Evolutionary conservation across 2,329 filamentous ascomycete genomes (phyloP).

Genomic region (Cercospora brassicicola): DNA sequence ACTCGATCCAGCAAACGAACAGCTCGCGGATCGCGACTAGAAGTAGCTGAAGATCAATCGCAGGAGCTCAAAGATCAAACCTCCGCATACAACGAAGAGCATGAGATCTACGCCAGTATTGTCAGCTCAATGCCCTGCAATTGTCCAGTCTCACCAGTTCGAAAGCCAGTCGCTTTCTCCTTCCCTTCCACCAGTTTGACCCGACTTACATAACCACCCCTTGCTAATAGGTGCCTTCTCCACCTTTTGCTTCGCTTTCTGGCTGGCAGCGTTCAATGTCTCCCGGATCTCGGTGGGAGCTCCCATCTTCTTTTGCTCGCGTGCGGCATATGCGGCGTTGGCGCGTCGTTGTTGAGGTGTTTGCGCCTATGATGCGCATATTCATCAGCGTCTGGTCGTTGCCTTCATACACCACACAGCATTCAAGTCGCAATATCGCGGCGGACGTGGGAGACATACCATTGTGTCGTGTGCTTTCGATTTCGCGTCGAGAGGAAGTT

Average conservation of each 20-base stretch:
- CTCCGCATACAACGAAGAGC: conserved; percentile 64
- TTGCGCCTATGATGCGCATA: conserved; percentile 59
- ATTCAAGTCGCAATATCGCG: neutral
- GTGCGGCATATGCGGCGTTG: conserved; percentile 75
- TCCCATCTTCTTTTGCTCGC: conserved; percentile 71
- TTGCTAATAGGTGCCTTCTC: conserved; percentile 53
- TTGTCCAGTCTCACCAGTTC: neutral
- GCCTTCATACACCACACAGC: neutral
- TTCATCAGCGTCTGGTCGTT: neutral
- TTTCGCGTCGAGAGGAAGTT: neutral
- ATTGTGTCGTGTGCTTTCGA: conserved; percentile 10
- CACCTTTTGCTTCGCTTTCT: conserved; percentile 44
- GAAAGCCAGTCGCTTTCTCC: too few relatives aligned
- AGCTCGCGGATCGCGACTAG: neutral
- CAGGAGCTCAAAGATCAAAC: conserved; percentile 59
- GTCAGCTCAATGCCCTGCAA: neutral
- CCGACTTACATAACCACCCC: conserved; percentile 61
- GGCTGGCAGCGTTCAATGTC: conserved; percentile 50
- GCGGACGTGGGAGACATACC: neutral
- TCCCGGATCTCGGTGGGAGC: conserved; percentile 51
- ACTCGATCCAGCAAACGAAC: too few relatives aligned
- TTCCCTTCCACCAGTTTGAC: neutral
- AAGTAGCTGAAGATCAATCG: conserved; percentile 45
- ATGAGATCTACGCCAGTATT: conserved; percentile 51
- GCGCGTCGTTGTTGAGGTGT: conserved; percentile 79